Evolutionary conservation across 2,329 filamentous ascomycete species (phyloP), one percentile per base, ranked within the genome.

Genomic region (Chalaropsis ovoidea): DNA sequence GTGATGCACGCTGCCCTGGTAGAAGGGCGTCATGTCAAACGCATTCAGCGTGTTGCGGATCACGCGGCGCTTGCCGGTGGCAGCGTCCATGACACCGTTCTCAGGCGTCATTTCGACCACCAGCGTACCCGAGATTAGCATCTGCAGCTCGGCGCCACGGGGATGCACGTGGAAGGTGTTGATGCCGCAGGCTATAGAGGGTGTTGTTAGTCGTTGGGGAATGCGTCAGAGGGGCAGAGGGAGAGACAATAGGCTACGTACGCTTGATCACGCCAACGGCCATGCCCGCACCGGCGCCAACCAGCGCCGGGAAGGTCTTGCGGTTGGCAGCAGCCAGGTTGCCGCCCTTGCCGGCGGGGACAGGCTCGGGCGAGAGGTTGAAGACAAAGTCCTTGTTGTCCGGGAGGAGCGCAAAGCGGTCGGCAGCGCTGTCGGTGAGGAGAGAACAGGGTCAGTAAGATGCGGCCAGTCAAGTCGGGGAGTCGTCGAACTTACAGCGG

Each of bases 91-190:
- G 61, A 80, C 79, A 47, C 78, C 78, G 72, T 81, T 81, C 73
- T 82, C 81, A 19, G 79, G 76, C 1, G 80, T 73, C 76, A 82
- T 81, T 70, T 81, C 78, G 54, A 79, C 78, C 65, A 80, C 74
- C 68, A 83, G 72, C 24, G 72, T 74, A 64, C 81, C 81, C 49
- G 77, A 69, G 58, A 78, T 77, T 69, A 82, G 76, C 71, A 82
- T 74, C 68, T 81, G 78, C 63, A 83, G 77, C 74, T 83, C 80
- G 41, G 78, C 76, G 41, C 78, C 77, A 52, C 81, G 80, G 61
- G 79, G 80, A 72, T 83, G 81, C 2, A 80, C 76, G 74, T 83
- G 81, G 19, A 81, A 79, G 7, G 79, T 82, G 75, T 82, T 82
- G 73, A 84, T 80, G 67, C 79, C 81, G 70, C 81, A 84, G 43